Conservation (phyloP, 192 early-diverging fungal species). For the Allomyces arbusculus region DNA sequence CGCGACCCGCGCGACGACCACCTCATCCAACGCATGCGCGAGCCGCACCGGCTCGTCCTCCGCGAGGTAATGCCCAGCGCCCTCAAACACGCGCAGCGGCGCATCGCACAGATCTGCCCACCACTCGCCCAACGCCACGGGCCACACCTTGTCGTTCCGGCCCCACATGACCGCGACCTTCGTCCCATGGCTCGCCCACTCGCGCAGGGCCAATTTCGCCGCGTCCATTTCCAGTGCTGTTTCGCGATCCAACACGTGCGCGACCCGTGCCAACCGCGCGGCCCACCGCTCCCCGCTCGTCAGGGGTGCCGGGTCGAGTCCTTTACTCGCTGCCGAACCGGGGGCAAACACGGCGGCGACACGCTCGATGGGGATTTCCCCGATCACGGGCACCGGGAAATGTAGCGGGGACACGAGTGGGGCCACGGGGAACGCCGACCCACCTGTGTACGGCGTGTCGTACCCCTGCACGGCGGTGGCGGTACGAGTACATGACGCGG, state of each 20-base stretch:
- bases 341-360: no score
- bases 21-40: background rate
- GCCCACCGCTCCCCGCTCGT: background rate
- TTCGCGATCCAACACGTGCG: background rate
- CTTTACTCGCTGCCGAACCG: no score
- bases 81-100: background rate
- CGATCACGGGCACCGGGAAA: no score
- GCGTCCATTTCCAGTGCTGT: background rate
- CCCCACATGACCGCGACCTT: background rate
- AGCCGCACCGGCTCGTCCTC: background rate
- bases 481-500: no score
- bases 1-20: background rate
- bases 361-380: no score
- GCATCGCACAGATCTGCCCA: background rate
- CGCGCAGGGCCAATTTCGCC: background rate
- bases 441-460: no score
- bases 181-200: background rate
- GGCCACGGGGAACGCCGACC: no score
- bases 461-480: no score
- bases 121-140: background rate
- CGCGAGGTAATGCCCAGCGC: background rate
- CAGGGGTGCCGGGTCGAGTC: background rate
- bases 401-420: no score
- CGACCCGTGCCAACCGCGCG: background rate
- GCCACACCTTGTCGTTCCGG: background rate